phyloP scores from a whole-genome alignment of 1,139 yeast genomes.

The Hanseniaspora gamundiae region DNA sequence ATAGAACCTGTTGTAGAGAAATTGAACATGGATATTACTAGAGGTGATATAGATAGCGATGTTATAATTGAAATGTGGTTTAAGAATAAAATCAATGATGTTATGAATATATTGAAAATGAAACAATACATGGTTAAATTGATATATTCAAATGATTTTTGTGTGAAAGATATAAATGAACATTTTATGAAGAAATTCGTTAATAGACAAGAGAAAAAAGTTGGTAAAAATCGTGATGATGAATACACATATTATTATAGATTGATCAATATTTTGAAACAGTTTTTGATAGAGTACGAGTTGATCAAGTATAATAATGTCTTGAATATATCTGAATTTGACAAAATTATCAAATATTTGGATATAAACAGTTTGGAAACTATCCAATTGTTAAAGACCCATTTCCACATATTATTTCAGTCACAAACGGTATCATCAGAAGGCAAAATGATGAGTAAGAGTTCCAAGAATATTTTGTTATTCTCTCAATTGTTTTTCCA shows the following conservation, averaged over 20 bases:
- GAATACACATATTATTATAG: not conserved
- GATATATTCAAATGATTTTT: not conserved
- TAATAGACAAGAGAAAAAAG: not conserved
- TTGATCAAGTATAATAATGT: not conserved
- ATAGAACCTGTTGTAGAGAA: not conserved
- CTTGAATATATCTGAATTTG: not conserved
- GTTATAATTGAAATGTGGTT: not conserved
- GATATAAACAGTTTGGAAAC: not conserved
- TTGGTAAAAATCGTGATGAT: not conserved
- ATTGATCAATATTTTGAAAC: not conserved
- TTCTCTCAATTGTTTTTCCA: constrained; percentile 1
- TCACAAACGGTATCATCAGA: not conserved
- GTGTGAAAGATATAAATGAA: not conserved
- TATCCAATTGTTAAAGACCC: not conserved
- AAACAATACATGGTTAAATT: not conserved
- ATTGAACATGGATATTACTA: not conserved
- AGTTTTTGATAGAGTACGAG: not conserved
- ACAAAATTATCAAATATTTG: not conserved
- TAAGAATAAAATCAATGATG: not conserved
- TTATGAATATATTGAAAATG: not conserved
- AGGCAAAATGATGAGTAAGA: too few species aligned
- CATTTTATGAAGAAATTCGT: not conserved
- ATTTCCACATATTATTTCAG: not conserved
- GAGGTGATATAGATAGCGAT: not conserved
- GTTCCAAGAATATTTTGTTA: not conserved